Evolutionary conservation across 2,329 filamentous ascomycete genomes (phyloP), one percentile per base, ranked within the genome.

Genomic region (Xylaria sp.): DNA sequence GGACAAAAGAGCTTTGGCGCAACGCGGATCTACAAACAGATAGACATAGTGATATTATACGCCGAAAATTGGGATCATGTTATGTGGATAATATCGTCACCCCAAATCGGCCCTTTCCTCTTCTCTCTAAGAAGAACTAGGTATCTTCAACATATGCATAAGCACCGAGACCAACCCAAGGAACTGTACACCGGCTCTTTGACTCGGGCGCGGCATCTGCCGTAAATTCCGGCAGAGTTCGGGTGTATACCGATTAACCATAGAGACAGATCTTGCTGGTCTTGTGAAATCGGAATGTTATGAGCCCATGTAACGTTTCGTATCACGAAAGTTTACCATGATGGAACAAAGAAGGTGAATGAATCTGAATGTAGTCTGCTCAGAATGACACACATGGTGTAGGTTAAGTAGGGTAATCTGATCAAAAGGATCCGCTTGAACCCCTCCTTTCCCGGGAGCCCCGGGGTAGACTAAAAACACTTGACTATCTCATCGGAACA

Each of bases 401-500:
- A 21, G 23, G 21, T 53, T 13, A 53, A 21, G 23, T 48, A 42
- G 50, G 27, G 37, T 1, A 23, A 23, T 27, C 47, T 9, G 48
- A 37, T 21, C 13, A 32, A 57, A 23, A 53, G 58, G 58, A 8
- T 62, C 66, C 58, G 59, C 54, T 50, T 50, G 40, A 55, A 37
- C 66, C 66, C 66, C 66, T 65, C 66, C 60, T 63, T 57, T 63
- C 40, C 35, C 54, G 37, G 16, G 55, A 55, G 5, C 23, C 32
- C 51, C 44, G 37, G 16, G 58, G 12, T 35, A 48, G 44, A 23
- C 18, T 16, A 13, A 23, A 27, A 55, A 10, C 10, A 35, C 48
- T 42, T 16, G 23, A 47, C 5, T 8, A 66, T 63, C 59, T 40
- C 18, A 53, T 21, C 32, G 10, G 48, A 29, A 16, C 16, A 18